These are phyloP conservation scores for Candida yuanshanica DNA, from an alignment of 805 yeast species.

Conservation along the genomic window DNA sequence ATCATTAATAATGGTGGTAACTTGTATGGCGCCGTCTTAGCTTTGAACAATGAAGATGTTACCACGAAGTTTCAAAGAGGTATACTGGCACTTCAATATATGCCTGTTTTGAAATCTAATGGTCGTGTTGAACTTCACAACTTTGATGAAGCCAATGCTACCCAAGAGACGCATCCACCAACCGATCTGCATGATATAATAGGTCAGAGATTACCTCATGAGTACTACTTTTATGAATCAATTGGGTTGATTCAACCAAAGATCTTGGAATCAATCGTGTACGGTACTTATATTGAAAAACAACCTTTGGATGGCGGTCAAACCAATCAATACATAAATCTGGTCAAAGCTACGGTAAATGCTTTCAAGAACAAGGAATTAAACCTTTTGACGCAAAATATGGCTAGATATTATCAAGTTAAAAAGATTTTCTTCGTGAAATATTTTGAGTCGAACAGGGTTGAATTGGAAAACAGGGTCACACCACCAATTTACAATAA, in stretches of 20 bases:
- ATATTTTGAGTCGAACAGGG: constrained; percentile 45
- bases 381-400: constrained; percentile 61
- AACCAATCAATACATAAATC: constrained; percentile 50
- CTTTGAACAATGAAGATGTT: constrained; percentile 38
- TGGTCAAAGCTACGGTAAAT: constrained; percentile 43
- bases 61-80: constrained; percentile 60
- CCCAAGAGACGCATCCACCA: constrained; percentile 35
- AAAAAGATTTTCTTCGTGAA: constrained; percentile 50
- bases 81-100: constrained; percentile 56
- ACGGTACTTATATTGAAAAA: constrained; percentile 56
- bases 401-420: constrained; percentile 81
- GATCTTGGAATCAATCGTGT: constrained; percentile 59
- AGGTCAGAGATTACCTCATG: constrained; percentile 83
- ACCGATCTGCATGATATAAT: constrained; percentile 76
- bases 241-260: constrained; percentile 66
- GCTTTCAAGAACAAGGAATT: constrained; percentile 53
- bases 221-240: constrained; percentile 74
- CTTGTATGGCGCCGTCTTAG: constrained; percentile 42
- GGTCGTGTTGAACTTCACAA: constrained; percentile 64
- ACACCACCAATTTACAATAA: constrained; percentile 46
- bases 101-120: constrained; percentile 64
- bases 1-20: constrained; percentile 38
- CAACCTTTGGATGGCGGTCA: constrained; percentile 63
- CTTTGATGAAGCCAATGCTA: constrained; percentile 11
- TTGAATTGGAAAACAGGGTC: constrained; percentile 45